A percentile compares a stretch with the other conserved stretches of the same genome.
Conservation (phyloP, 148 eudicot species). For the Gaultheria prostrata region DNA sequence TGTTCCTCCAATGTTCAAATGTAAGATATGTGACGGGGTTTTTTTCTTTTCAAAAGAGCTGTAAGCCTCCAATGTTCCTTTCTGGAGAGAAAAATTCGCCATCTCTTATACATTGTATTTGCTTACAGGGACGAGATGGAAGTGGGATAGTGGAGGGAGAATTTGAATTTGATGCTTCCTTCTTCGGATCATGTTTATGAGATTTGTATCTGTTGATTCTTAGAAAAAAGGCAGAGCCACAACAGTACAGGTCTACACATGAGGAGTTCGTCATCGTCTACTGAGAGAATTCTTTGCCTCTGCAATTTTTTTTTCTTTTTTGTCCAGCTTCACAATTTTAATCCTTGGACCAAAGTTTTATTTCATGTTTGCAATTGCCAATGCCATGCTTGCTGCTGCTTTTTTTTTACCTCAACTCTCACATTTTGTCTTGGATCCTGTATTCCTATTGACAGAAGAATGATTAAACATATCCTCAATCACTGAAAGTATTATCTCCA, state of each 20-base stretch:
- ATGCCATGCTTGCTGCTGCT: not conserved
- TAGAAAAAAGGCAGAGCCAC: not conserved
- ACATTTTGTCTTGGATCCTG: not conserved
- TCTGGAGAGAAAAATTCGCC: not conserved
- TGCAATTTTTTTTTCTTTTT: not conserved
- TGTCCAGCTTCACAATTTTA: not conserved
- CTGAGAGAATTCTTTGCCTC: not conserved
- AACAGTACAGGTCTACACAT: not conserved
- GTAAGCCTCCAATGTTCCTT: no score
- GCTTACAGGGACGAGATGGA: slow-evolving; percentile 50
- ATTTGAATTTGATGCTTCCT: slow-evolving; percentile 41
- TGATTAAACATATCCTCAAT: not conserved
- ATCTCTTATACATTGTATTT: not conserved
- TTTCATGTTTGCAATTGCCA: slow-evolving; percentile 15
- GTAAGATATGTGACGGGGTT: not conserved
- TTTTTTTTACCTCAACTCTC: not conserved
- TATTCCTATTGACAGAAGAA: not conserved
- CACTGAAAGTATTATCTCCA: not conserved
- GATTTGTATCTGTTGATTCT: slow-evolving; percentile 3
- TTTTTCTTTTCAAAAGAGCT: not conserved
- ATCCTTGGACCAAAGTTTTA: not conserved
- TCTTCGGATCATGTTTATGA: slow-evolving; percentile 33
- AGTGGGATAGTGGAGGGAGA: slow-evolving; percentile 31
- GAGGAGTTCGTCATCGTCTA: slow-evolving; percentile 23
- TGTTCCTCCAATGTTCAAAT: no score